These are phyloP conservation scores for Collariella sp. DNA, from an alignment of 495 filamentous ascomycete genomes.

Conservation along the genomic window DNA sequence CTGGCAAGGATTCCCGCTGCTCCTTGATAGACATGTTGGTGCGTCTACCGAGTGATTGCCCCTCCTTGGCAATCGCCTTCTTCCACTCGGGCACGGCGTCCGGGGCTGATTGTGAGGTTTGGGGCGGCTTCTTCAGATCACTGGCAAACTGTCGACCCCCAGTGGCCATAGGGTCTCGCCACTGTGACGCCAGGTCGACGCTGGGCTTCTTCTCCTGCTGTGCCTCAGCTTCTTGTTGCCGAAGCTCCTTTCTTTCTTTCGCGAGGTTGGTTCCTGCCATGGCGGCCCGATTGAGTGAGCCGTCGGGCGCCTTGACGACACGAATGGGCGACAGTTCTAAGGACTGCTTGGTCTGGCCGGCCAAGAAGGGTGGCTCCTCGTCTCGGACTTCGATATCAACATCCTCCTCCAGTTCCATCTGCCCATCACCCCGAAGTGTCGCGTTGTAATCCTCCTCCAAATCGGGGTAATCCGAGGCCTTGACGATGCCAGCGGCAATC, in stretches of 20 bases:
- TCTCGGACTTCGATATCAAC: slow-evolving; percentile 94
- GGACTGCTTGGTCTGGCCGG: slow-evolving; percentile 92
- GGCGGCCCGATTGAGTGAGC: slow-evolving; percentile 87
- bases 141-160: slow-evolving; percentile 79
- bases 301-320: slow-evolving; percentile 95
- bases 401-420: slow-evolving; percentile 93
- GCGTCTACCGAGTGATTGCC: slow-evolving; percentile 70
- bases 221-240: slow-evolving; percentile 80
- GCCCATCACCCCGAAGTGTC: slow-evolving; percentile 73
- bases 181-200: slow-evolving; percentile 83
- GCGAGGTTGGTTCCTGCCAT: slow-evolving; percentile 88
- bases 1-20: slow-evolving; percentile 82
- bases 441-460: slow-evolving; percentile 90
- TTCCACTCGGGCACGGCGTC: slow-evolving; percentile 90
- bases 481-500: slow-evolving; percentile 87
- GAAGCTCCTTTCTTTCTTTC: slow-evolving; percentile 79
- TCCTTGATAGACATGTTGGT: slow-evolving; percentile 92
- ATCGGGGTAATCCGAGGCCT: slow-evolving; percentile 86
- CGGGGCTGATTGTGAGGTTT: slow-evolving; percentile 27
- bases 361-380: slow-evolving; percentile 92
- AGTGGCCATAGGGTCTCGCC: slow-evolving; percentile 93
- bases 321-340: slow-evolving; percentile 90
- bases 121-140: slow-evolving; percentile 58
- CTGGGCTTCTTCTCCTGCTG: slow-evolving; percentile 68
- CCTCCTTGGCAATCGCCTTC: slow-evolving; percentile 72